Percentiles rank a stretch among this genome's conserved stretches.
phyloP scores from a whole-genome alignment of 805 yeast genomes.

The Yarrowia yakushimensis region DNA sequence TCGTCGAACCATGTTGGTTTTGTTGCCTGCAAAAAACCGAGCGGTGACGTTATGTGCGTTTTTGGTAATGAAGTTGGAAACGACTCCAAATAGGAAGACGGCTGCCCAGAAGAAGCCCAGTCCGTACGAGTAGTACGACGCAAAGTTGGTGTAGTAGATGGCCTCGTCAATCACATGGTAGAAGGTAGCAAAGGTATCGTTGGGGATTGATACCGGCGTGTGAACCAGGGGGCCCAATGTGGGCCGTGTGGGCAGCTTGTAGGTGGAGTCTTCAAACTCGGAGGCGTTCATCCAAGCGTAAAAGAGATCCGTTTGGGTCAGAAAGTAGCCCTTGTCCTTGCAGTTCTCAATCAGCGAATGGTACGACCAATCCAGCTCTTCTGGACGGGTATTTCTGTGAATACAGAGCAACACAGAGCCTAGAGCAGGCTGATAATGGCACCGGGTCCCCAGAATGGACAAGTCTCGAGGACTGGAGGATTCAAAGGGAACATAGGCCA shows the following conservation, averaged over 20 bases:
- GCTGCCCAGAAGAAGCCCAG: background rate
- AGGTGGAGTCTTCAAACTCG: background rate
- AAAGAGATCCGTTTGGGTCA: slow-evolving; percentile 3
- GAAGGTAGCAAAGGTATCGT: background rate
- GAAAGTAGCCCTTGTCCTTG: background rate
- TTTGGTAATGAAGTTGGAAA: slow-evolving; percentile 11
- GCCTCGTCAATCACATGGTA: slow-evolving; percentile 5
- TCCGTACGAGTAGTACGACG: slow-evolving; percentile 9
- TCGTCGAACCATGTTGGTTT: slow-evolving; percentile 44
- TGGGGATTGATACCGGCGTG: background rate
- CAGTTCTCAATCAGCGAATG: background rate
- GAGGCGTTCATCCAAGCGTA: slow-evolving; percentile 10
- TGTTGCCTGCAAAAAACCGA: slow-evolving; percentile 15
- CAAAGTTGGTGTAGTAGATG: slow-evolving; percentile 17
- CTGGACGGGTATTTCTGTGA: background rate
- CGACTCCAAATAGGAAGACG: background rate
- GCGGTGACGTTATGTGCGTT: slow-evolving; percentile 15
- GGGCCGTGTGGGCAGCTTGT: background rate
- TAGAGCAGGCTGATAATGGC: slow-evolving; percentile 7
- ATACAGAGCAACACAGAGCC: slow-evolving; percentile 11
- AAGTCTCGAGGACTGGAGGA: background rate
- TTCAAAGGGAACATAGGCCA: slow-evolving; percentile 7
- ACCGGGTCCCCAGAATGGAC: background rate
- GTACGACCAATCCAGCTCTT: slow-evolving; percentile 18
- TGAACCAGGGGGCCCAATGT: background rate